These are phyloP conservation scores for Lepraria neglecta DNA, from an alignment of 495 filamentous ascomycete genomes.

Conservation along the genomic window DNA sequence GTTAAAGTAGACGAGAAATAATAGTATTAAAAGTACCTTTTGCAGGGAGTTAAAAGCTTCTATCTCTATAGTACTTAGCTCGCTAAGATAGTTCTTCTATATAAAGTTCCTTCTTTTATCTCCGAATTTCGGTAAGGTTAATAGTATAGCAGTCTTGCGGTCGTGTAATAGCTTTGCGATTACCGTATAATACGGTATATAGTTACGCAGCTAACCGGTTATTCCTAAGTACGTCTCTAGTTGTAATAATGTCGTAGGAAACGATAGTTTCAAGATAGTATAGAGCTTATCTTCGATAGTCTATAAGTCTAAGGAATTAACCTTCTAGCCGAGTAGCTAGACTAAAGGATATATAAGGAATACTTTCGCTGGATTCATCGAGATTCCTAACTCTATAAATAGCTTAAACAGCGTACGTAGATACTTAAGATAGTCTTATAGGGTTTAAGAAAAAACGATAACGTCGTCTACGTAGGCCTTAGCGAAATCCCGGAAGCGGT, in stretches of 20 bases:
- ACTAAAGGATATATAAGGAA: no score
- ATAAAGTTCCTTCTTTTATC: background rate
- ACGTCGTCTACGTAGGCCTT: slow-evolving; percentile 4
- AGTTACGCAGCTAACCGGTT: background rate
- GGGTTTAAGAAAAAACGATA: background rate
- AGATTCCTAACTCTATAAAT: no score
- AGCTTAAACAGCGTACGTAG: background rate
- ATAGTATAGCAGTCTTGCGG: background rate
- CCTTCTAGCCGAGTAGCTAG: no score
- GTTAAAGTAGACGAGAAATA: background rate
- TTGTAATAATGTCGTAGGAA: background rate
- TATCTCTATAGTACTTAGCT: background rate
- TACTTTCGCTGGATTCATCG: no score
- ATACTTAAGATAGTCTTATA: background rate
- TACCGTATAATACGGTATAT: background rate
- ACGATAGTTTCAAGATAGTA: background rate
- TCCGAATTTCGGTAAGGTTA: background rate
- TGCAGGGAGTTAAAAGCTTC: background rate
- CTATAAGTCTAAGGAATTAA: no score
- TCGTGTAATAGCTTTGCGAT: background rate
- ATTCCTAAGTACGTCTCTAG: background rate
- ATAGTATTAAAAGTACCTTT: background rate
- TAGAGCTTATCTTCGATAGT: no score
- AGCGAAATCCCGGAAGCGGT: background rate
- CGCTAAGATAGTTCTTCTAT: background rate